Evolutionary conservation across 306 rosid species (phyloP).

Genomic region (Fragaria iinumae): DNA sequence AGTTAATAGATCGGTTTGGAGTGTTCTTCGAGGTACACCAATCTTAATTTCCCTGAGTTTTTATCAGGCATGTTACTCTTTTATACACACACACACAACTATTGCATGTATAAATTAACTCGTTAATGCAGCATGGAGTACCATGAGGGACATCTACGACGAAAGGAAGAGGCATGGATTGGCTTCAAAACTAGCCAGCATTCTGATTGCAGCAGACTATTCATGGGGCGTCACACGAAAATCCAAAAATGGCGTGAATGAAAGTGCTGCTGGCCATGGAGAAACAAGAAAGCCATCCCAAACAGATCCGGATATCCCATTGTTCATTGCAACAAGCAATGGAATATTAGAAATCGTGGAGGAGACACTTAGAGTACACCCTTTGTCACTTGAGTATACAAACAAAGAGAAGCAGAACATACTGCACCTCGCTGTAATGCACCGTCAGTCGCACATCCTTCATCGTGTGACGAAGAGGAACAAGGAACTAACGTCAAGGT

Average conservation of each 20-base stretch:
- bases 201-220: not conserved
- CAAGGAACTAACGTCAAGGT: not conserved
- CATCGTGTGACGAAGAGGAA: not conserved
- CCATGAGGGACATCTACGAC: not conserved
- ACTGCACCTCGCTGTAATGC: conserved; percentile 20
- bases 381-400: conserved; percentile 18
- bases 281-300: too few species aligned
- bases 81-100: too few species aligned
- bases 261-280: too few species aligned
- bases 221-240: not conserved
- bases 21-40: not conserved
- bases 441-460: conserved; percentile 16
- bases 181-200: conserved; percentile 13
- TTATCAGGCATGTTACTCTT: not conserved
- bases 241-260: too few species aligned
- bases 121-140: conserved; percentile 6
- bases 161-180: conserved; percentile 15
- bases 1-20: not conserved
- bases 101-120: not conserved
- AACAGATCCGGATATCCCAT: not conserved
- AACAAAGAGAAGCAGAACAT: conserved; percentile 9
- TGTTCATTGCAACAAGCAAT: conserved; percentile 21
- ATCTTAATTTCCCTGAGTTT: not conserved
- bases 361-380: conserved; percentile 4
- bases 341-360: conserved; percentile 26